Evolutionary conservation across 805 yeast genomes (phyloP), one percentile per base, ranked within the genome.

Genomic region (Yamadazyma laniorum): DNA sequence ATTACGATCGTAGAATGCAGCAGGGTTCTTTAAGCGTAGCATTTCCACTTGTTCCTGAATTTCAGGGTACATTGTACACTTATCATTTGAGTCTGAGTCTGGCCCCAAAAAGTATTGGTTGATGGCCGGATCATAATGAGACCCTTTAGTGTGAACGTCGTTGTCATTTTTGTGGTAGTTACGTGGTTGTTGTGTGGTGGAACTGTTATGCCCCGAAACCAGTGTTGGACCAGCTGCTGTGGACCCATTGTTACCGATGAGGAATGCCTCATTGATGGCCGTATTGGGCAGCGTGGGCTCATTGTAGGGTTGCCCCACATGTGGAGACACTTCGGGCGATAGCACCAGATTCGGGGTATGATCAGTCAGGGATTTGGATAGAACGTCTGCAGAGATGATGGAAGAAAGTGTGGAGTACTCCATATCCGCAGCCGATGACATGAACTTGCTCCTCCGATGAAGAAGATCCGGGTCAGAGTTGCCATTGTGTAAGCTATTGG

Each of bases 71-170:
- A 79, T 69, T 25, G 58, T 61, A 32, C 49, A 49, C 21, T 58
- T 66, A 48, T 63, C 74, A 32, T 55, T 61, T n/a, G 35, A 25
- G 40, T 64, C 69, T 2, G 74, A 67, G 42, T 63, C 68, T 1
- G 75, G 68, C 1, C 88, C 88, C 27, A 85, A 61, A 51, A 75
- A 75, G 52, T 80, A 83, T 55, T 84, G 93, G 54, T 84, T 83
- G 19, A 81, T 80, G 3, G 67, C 52, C 18, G 72, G 63, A 49
- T 81, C 85, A 44, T 77, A 39, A 12, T 30, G 37, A 25, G 25
- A 23, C 7, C 34, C 36, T 18, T 35, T 34, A 13, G 16, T 8
- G 29, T 16, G 18, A 16, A 23, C 14, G 9, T 21, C 23, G 23
- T 6, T 6, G n/a, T n/a, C n/a, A n/a, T n/a, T n/a, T n/a, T n/a